Evolutionary conservation across 2,329 filamentous ascomycete genomes (phyloP).

Genomic region (Colletotrichum sp.): DNA sequence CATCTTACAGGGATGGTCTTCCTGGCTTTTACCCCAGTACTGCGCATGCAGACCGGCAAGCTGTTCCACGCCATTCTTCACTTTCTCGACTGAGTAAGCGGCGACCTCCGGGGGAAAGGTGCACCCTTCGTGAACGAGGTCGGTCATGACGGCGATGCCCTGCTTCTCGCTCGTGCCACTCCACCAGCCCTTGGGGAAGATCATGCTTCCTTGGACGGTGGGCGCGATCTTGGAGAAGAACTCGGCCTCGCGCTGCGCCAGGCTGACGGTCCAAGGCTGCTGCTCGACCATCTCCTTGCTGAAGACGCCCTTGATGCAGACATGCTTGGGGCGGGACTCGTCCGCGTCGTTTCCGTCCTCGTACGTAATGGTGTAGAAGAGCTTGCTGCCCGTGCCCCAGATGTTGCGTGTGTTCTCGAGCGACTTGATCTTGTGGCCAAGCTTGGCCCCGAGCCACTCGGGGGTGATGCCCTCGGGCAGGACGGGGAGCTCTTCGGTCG

Average conservation of each 20-base stretch:
- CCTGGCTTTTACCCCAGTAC: slow-evolving; percentile 36
- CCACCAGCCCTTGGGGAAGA: slow-evolving; percentile 41
- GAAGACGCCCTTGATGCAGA: slow-evolving; percentile 45
- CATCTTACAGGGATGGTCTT: slow-evolving; percentile 30
- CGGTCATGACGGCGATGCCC: slow-evolving; percentile 42
- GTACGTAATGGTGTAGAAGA: slow-evolving; percentile 32
- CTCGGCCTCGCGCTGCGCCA: slow-evolving; percentile 38
- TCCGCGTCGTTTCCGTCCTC: slow-evolving; percentile 24
- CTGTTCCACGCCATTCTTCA: slow-evolving; percentile 41
- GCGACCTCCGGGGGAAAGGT: slow-evolving; percentile 36
- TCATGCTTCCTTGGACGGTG: slow-evolving; percentile 4
- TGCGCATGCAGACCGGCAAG: slow-evolving; percentile 44
- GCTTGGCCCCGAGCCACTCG: slow-evolving; percentile 25
- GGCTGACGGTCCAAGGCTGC: slow-evolving; percentile 33
- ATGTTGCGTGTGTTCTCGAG: slow-evolving; percentile 29
- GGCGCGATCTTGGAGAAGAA: slow-evolving; percentile 42
- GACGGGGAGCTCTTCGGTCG: slow-evolving; percentile 22
- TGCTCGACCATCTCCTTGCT: slow-evolving; percentile 36
- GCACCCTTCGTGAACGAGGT: slow-evolving; percentile 34
- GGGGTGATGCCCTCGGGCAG: slow-evolving; percentile 25
- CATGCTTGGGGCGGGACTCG: slow-evolving; percentile 17
- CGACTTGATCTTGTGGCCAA: slow-evolving; percentile 22
- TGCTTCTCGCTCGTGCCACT: slow-evolving; percentile 36
- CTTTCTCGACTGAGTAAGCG: slow-evolving; percentile 33
- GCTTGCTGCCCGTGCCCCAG: slow-evolving; percentile 30